A percentile compares a stretch with the other conserved stretches of the same genome.
phyloP scores from a whole-genome alignment of 257 asterid genomes.

The Gentiana dahurica region DNA sequence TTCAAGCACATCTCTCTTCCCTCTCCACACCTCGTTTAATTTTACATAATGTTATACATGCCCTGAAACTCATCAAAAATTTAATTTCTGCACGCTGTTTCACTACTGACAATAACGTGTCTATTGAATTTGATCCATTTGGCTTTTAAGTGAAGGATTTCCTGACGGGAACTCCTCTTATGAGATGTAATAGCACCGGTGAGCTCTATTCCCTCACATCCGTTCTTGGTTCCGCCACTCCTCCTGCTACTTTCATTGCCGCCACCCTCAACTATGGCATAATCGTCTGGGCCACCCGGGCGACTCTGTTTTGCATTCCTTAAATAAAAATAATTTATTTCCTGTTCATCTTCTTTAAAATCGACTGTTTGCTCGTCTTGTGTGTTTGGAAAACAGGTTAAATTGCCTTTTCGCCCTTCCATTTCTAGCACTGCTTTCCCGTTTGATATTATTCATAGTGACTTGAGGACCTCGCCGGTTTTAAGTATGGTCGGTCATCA shows the following conservation, averaged over 20 bases:
- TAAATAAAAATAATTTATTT: too few species aligned
- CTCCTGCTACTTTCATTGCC: not conserved
- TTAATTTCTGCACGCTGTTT: not conserved
- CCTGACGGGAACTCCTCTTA: not conserved
- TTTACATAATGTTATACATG: not conserved
- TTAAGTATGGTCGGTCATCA: not conserved
- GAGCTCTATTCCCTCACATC: not conserved
- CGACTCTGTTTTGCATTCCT: too few species aligned
- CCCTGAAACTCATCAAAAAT: not conserved
- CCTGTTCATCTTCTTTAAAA: too few species aligned
- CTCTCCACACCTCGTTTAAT: not conserved
- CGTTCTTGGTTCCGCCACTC: not conserved
- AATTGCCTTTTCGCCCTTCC: not conserved
- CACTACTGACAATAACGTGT: not conserved
- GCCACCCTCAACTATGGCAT: not conserved
- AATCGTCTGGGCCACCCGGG: conserved; percentile 1
- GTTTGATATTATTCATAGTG: conserved; percentile 1
- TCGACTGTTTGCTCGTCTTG: not conserved
- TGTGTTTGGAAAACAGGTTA: not conserved
- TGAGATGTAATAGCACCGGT: not conserved
- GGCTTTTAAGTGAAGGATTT: conserved; percentile 1
- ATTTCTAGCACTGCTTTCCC: not conserved
- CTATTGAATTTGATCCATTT: conserved; percentile 4
- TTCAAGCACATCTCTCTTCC: not conserved
- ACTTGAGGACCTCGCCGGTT: not conserved